Conservation (phyloP, 106 monocot species). For the Iris macrosiphon region DNA sequence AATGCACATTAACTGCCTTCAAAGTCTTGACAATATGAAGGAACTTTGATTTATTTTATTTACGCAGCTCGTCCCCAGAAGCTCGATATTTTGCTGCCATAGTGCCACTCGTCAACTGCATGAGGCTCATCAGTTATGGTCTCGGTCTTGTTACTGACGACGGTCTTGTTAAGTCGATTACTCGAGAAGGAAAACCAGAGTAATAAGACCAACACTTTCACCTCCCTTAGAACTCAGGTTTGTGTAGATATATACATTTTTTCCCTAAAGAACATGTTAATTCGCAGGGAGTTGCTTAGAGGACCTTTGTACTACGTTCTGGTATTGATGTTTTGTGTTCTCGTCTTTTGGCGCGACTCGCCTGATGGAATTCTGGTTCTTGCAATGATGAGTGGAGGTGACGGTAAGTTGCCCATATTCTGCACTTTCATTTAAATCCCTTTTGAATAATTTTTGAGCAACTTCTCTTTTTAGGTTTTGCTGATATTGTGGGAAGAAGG, state of each 20-base stretch:
- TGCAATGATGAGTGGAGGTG: conserved; percentile 95
- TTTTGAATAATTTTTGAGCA: conserved; percentile 26
- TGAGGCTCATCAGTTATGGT: conserved; percentile 60
- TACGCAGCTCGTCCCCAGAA: conserved; percentile 48
- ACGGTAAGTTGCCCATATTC: conserved; percentile 63
- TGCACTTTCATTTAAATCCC: conserved; percentile 6
- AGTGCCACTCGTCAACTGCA: conserved; percentile 70
- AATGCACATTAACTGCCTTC: too few species aligned
- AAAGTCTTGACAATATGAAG: too few species aligned
- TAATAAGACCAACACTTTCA: conserved; percentile 16
- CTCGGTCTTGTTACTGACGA: conserved; percentile 60
- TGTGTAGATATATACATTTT: too few species aligned
- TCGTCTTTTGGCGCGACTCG: conserved; percentile 92
- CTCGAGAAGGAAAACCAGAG: conserved; percentile 87
- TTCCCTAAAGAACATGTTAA: background rate
- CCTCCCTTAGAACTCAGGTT: too few species aligned
- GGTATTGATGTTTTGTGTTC: conserved; percentile 50
- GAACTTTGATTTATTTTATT: background rate
- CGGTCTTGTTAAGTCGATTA: conserved; percentile 76
- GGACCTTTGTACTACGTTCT: conserved; percentile 90
- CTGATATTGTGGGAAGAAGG: conserved; percentile 88
- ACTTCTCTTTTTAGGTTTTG: conserved; percentile 48
- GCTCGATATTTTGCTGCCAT: conserved; percentile 79
- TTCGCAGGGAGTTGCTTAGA: conserved; percentile 78
- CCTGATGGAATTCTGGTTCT: conserved; percentile 68